Evolutionary conservation across 495 filamentous ascomycete genomes (phyloP), one percentile per base, ranked within the genome.

Genomic region (Penicillium dipodomyicola): DNA sequence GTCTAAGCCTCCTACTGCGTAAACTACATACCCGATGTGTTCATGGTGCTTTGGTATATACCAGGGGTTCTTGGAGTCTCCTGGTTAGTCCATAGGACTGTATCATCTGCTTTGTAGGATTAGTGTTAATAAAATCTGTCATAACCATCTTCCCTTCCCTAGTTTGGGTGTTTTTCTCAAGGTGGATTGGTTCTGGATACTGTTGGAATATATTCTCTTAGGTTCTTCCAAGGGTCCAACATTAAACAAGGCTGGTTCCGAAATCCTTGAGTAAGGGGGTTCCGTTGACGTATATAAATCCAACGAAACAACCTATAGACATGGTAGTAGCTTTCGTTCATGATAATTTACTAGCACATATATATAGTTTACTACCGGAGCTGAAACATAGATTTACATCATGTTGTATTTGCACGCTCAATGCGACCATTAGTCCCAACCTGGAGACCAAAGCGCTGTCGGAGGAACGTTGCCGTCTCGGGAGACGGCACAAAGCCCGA

Each of bases 391-490:
- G n/a, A 39, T 27, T 20, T 58, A 32, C 33, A 54, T 40, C 22
- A 41, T n/a, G 23, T 35, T 57, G 61, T 56, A 35, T 65, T 53
- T 25, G 74, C 65, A 37, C 73, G 60, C 30, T 71, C 69, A 44
- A 77, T 54, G 5, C 74, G 72, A 41, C 74, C 74, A 63, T 74
- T 69, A 42, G 71, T 45, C 2, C 70, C 67, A 57, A 79, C 67
- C 35, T 75, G 72, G 5, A 79, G 59, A 22, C 74, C 76, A 41
- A 79, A 73, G 10, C 73, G 62, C 49, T 76, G 68, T n/a, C 74
- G 66, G 10, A 79, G 60, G 48, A 77, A 77, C 4, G 68, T 69
- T n/a, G 74, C 73, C 12, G 74, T 72, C 44, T 77, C 71, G 2
- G 71, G 63, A 0, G 76, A 73, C 0, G 72, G 72, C 15, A 64